Evolutionary conservation across 371 early-diverging fungal species (phyloP), one percentile per base, ranked within the genome.

Genomic region (Haplosporangium sp.): DNA sequence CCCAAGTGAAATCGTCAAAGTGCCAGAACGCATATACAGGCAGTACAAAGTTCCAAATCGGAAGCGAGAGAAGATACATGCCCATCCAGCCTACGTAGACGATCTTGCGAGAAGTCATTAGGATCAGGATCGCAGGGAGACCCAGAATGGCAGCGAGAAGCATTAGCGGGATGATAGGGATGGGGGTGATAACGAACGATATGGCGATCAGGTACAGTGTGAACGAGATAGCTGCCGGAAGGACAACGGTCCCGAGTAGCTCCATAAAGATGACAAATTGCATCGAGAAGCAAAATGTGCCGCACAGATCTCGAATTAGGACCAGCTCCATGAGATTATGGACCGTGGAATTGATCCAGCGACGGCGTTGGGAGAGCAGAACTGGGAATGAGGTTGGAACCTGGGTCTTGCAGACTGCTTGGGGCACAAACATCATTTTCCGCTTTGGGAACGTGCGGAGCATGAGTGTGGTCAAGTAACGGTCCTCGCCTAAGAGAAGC

Each of bases 1-100:
- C 99, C 99, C 99, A 99, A 0, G 94, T 92, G 77, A 99, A 98
- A 69, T 99, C 98, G 76, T 99, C 99, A 85, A 99, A 98, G 81
- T 96, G 96, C 99, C 99, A 99, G 85, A 93, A 99, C 29, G 98
- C 93, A 82, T 99, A 99, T 5, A 94, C 77, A 0, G 99, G 99
- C 48, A 99, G 89, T n/a, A 95, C 87, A 74, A 96, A 93, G 81
- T 95, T 95, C 94, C 98, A 99, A 16, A 99, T 91, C 1, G 99
- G 99, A 29, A 98, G 86, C 7, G 96, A 94, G 14, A 95, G 42
- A 13, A 99, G 83, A 74, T 98, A 99, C 46, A 98, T 89, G 36
- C 95, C 54, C 93, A 98, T 96, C 98, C 98, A 99, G 16, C 91
- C 91, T n/a, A 98, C 86, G 73, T 98, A 96, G 47, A 91, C 88